Evolutionary conservation across 2,329 filamentous ascomycete genomes (phyloP).

Genomic region (Aphanoascus verrucosus): DNA sequence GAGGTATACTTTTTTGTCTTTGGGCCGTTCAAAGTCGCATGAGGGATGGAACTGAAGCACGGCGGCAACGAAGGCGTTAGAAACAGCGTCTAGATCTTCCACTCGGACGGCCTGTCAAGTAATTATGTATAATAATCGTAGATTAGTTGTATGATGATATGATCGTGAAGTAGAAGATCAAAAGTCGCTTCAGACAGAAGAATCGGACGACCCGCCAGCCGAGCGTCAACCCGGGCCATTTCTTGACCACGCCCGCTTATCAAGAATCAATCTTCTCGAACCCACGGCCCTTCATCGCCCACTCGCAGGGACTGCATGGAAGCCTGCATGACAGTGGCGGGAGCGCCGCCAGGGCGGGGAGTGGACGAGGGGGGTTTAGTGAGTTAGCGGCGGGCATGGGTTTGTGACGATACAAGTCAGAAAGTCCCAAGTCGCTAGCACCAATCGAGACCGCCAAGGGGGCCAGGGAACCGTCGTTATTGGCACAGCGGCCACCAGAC

Average conservation of each 20-base stretch:
- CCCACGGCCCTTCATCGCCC: neutral
- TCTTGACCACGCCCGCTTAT: too few species aligned
- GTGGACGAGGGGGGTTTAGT: neutral
- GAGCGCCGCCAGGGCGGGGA: neutral
- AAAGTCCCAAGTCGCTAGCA: neutral
- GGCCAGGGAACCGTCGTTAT: neutral
- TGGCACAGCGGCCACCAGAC: neutral
- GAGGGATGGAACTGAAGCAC: too few species aligned
- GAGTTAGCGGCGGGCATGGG: too few species aligned
- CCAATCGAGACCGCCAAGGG: neutral
- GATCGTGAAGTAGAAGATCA: too few species aligned
- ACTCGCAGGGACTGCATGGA: constrained; percentile 1
- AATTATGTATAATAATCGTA: too few species aligned
- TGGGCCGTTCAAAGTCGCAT: too few species aligned
- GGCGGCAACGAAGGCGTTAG: too few species aligned
- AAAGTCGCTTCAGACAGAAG: neutral
- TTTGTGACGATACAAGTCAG: constrained; percentile 5
- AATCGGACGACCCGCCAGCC: neutral
- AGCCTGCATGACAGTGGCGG: constrained; percentile 6
- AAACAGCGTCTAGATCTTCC: too few species aligned
- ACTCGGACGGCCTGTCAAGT: too few species aligned
- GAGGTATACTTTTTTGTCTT: too few species aligned
- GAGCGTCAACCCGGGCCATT: neutral
- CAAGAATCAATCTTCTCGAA: neutral
- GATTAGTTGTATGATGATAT: too few species aligned